These are phyloP conservation scores for Rosellinia necatrix DNA, from an alignment of 2,329 filamentous ascomycete genomes.

Conservation along the genomic window DNA sequence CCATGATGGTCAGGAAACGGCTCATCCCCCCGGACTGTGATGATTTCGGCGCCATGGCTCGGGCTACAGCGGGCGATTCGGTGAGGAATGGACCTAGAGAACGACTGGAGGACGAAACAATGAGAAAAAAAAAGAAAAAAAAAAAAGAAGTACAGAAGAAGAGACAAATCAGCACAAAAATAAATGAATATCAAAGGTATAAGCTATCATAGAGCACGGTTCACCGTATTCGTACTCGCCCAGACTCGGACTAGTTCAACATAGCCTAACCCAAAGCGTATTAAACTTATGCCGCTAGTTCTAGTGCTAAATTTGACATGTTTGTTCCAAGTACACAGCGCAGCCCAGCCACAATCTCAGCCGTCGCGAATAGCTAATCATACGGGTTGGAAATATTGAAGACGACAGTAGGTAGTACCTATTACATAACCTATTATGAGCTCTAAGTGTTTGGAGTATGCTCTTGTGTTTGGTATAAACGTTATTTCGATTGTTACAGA, in stretches of 20 bases:
- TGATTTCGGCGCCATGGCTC: constrained; percentile 16
- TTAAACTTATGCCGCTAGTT: no score
- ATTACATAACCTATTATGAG: no score
- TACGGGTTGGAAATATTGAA: no score
- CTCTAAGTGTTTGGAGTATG: no score
- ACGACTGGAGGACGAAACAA: not conserved
- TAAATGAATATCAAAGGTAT: not conserved
- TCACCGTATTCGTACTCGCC: constrained; percentile 17
- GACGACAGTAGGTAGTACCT: no score
- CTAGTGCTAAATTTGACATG: no score
- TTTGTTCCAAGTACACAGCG: no score
- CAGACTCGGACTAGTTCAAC: not conserved
- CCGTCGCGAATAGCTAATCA: no score
- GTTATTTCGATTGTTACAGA: no score
- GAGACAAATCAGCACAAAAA: not conserved
- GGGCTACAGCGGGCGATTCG: not conserved
- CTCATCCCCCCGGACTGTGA: constrained; percentile 29
- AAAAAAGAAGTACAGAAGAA: not conserved
- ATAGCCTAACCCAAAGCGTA: not conserved
- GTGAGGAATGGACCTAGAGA: constrained; percentile 1
- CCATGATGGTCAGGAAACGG: constrained; percentile 54
- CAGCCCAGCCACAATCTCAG: no score
- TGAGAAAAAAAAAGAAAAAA: not conserved
- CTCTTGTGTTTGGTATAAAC: no score
- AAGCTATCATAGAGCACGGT: not conserved